Evolutionary conservation across 148 eudicot genomes (phyloP), one percentile per base, ranked within the genome.

Genomic region (Fallopia convolvulus): DNA sequence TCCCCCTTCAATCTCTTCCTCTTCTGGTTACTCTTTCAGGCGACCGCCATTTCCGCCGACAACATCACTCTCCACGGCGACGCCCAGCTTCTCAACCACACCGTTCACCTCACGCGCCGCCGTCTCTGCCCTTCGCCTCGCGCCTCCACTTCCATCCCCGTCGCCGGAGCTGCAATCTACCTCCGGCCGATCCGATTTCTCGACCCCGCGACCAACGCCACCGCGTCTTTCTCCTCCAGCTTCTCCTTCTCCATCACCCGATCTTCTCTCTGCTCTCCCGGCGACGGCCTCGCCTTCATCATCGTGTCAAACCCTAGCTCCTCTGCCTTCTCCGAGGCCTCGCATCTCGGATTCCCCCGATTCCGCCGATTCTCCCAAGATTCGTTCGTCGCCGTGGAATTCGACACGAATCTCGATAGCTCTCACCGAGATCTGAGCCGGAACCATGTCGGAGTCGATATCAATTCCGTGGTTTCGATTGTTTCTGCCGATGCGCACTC

Each of bases 241-340:
- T 91, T 91, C 77, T 84, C 92, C 1, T 89, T 89, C 87, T 72
- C 79, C 6, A 85, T 90, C 79, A 76, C 77, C 63, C 77, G 72
- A 6, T 36, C 86, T 44, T 46, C 82, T 21, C 32, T 79, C 33
- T 91, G 89, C 33, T 81, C 89, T n/a, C 81, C 74, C 4, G 93
- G 93, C 9, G 97, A 92, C 50, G 93, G 97, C 0, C 13, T 92
- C 12, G 86, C 92, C 3, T 92, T 92, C 71, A 36, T 91, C 21
- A 86, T 92, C 73, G 72, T 89, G 9, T 87, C 89, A 0, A 78
- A 83, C 58, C 30, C 75, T 42, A 88, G 89, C 76, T 79, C 84
- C 44, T 87, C 90, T 4, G 50, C 53, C 40, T 75, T 79, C 36
- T 76, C 85, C 33, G 79, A 81, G 52, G 88, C 90, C 87, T 15